Conservation (phyloP, 495 filamentous ascomycete genomes). For the Hypoxylon lenormandii region DNA sequence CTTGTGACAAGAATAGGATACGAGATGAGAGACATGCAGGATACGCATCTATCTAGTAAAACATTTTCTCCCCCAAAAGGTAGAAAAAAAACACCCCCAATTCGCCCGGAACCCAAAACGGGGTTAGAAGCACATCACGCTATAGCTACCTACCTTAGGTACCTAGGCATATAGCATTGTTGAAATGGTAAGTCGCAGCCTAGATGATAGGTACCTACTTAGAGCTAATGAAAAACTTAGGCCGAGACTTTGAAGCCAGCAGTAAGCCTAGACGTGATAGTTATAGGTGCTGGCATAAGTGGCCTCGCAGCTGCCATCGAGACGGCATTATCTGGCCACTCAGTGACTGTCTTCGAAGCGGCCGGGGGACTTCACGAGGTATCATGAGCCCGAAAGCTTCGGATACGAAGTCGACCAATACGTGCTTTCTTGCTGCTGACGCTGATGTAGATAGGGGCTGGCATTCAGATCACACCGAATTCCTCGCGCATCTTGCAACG, state of each 20-base stretch:
- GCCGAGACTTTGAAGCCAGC: background rate
- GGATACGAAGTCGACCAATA: background rate
- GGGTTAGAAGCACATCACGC: background rate
- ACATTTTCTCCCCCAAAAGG: too few relatives aligned
- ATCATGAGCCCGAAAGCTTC: background rate
- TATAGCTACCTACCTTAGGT: too few relatives aligned
- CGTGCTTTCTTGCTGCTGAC: background rate
- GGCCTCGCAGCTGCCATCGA: constrained; percentile 67
- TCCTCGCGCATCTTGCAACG: constrained; percentile 58
- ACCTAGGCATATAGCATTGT: too few relatives aligned
- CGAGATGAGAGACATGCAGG: too few relatives aligned
- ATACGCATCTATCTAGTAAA: too few relatives aligned
- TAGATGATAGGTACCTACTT: background rate
- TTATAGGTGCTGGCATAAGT: constrained; percentile 70
- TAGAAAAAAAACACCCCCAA: too few relatives aligned
- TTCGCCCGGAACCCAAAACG: too few relatives aligned
- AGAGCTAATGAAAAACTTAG: constrained; percentile 7
- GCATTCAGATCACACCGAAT: constrained; percentile 62
- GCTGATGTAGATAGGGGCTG: constrained; percentile 56
- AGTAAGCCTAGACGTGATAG: constrained; percentile 58
- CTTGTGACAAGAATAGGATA: too few relatives aligned
- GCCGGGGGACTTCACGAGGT: constrained; percentile 49
- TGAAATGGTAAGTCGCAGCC: constrained; percentile 20
- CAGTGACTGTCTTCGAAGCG: constrained; percentile 47
- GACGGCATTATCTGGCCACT: constrained; percentile 44